Percentiles rank a stretch among this genome's conserved stretches.
Evolutionary conservation across 2,329 filamentous ascomycete species (phyloP).

Genomic region (Epichloe sylvatica): DNA sequence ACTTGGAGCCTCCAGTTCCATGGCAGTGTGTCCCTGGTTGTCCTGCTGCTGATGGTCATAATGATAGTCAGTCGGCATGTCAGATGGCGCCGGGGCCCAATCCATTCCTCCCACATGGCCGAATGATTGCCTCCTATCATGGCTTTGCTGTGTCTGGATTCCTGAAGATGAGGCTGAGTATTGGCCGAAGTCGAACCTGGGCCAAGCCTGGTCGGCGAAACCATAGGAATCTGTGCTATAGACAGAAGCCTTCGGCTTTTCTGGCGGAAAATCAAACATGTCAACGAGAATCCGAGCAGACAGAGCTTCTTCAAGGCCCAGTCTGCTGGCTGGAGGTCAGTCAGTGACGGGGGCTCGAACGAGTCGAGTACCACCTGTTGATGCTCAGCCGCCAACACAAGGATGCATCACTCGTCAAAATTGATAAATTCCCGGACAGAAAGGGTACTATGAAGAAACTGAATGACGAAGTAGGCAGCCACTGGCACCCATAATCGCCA

Average conservation of each 20-base stretch:
- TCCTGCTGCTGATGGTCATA: conserved; percentile 9
- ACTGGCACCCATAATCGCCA: conserved; percentile 24
- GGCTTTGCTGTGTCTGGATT: conserved; percentile 11
- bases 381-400: conserved; percentile 21
- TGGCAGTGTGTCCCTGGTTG: conserved; percentile 7
- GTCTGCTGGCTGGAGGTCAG: conserved; percentile 21
- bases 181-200: conserved; percentile 17
- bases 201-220: conserved; percentile 20
- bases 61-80: conserved; percentile 16
- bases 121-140: conserved; percentile 16
- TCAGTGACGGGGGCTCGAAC: conserved; percentile 24
- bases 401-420: conserved; percentile 23
- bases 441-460: conserved; percentile 18
- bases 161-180: conserved; percentile 11
- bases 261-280: conserved; percentile 24
- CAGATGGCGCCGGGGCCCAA: conserved; percentile 21
- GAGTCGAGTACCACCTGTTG: conserved; percentile 24
- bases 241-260: conserved; percentile 19
- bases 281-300: conserved; percentile 20
- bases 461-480: conserved; percentile 18
- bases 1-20: conserved; percentile 16
- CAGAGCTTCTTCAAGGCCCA: conserved; percentile 16
- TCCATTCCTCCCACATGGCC: conserved; percentile 22
- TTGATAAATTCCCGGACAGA: conserved; percentile 19
- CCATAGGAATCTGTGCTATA: conserved; percentile 17